These are phyloP conservation scores for Rhynchosporium agropyri DNA, from an alignment of 2,329 filamentous ascomycete genomes.

Conservation along the genomic window DNA sequence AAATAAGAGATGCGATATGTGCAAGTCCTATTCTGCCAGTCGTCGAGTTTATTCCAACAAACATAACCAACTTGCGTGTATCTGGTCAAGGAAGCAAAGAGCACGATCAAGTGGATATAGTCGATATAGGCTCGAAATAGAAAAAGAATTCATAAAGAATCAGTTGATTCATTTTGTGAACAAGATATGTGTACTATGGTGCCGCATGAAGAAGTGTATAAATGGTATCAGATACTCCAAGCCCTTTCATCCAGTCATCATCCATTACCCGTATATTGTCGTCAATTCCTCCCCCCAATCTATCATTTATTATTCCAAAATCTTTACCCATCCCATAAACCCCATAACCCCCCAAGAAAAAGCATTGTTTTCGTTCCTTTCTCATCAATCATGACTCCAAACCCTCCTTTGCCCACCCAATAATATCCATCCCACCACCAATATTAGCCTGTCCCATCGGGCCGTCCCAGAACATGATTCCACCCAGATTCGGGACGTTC, in stretches of 20 bases:
- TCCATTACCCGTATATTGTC: not conserved
- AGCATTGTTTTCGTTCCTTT: not conserved
- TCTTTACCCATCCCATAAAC: not conserved
- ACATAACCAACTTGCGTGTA: too few relatives aligned
- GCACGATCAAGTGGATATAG: not conserved
- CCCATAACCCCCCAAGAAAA: not conserved
- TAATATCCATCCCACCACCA: conserved; percentile 36
- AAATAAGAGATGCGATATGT: too few relatives aligned
- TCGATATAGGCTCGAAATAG: not conserved
- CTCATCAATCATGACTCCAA: conserved; percentile 9
- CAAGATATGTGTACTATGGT: not conserved
- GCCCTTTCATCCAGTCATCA: conserved; percentile 1
- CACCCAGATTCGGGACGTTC: conserved; percentile 43
- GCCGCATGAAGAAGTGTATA: not conserved
- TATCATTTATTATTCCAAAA: too few relatives aligned
- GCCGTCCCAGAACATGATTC: conserved; percentile 47
- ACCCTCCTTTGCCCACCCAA: conserved; percentile 35
- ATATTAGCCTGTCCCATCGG: conserved; percentile 37
- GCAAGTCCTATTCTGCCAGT: too few relatives aligned
- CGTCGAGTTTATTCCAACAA: too few relatives aligned
- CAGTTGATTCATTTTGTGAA: not conserved
- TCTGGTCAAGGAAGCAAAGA: too few relatives aligned
- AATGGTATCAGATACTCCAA: not conserved
- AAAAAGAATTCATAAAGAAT: not conserved
- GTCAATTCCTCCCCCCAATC: not conserved